A percentile compares a stretch with the other conserved stretches of the same genome.
phyloP scores from a whole-genome alignment of 2,329 filamentous ascomycete species.

The Grosmannia penicillata region DNA sequence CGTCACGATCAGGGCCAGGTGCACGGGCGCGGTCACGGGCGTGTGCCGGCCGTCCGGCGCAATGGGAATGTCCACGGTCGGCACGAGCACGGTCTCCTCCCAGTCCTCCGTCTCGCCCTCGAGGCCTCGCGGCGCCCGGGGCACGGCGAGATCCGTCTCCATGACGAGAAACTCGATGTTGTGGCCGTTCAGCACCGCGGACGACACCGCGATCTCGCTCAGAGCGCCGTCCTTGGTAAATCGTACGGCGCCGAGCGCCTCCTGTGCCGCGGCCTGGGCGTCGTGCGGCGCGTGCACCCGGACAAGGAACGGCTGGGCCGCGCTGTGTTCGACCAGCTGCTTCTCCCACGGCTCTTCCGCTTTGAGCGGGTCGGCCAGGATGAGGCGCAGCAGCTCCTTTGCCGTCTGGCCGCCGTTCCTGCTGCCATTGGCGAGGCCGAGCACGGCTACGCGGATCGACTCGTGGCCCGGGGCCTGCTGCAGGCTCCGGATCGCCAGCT shows the following conservation, averaged over 20 bases:
- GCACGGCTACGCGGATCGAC: constrained; percentile 41
- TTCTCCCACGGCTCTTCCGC: constrained; percentile 52
- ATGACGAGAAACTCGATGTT: constrained; percentile 51
- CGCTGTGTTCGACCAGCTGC: constrained; percentile 36
- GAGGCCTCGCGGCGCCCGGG: constrained; percentile 27
- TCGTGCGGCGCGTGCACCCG: constrained; percentile 26
- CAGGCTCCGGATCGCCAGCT: constrained; percentile 54
- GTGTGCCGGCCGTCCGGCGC: constrained; percentile 50
- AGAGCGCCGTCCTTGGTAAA: constrained; percentile 16
- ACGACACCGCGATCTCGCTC: constrained; percentile 38
- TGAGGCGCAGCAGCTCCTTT: constrained; percentile 50
- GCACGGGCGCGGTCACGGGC: constrained; percentile 66
- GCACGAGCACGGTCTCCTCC: constrained; percentile 58
- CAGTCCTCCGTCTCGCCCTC: constrained; percentile 25
- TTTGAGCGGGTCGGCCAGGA: constrained; percentile 56
- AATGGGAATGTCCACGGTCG: constrained; percentile 53
- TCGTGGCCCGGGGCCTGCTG: constrained; percentile 41
- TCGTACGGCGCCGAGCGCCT: no score
- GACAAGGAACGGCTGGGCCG: constrained; percentile 45
- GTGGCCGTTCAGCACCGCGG: constrained; percentile 42
- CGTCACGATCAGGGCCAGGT: constrained; percentile 62
- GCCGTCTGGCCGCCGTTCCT: constrained; percentile 31
- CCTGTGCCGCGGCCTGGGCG: constrained; percentile 21
- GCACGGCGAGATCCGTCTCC: constrained; percentile 23
- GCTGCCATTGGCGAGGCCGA: constrained; percentile 28